A percentile compares a stretch with the other conserved stretches of the same genome.
phyloP scores from a whole-genome alignment of 805 yeast species.

The Nakazawaea molendinolei region DNA sequence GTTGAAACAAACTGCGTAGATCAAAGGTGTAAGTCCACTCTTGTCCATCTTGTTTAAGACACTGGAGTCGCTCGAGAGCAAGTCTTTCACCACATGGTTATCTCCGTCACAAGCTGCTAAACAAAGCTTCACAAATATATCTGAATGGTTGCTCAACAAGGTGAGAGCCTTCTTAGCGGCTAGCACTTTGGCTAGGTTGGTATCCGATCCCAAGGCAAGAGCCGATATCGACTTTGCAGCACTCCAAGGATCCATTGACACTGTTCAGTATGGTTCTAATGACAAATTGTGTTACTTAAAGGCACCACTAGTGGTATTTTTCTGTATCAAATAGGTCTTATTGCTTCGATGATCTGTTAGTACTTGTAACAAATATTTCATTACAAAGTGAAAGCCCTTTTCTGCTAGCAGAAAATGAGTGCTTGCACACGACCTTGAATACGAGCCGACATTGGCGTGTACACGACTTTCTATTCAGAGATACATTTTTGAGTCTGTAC shows the following conservation, averaged over 20 bases:
- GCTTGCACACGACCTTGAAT: too few relatives aligned
- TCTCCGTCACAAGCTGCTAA: conserved; percentile 34
- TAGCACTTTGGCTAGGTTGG: conserved; percentile 24
- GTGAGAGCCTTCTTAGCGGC: conserved; percentile 31
- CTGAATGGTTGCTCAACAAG: conserved; percentile 22
- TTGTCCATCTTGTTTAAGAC: conserved; percentile 24
- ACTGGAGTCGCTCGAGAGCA: conserved; percentile 18
- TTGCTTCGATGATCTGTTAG: too few relatives aligned
- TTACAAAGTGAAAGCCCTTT: too few relatives aligned
- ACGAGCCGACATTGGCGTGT: too few relatives aligned
- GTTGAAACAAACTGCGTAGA: conserved; percentile 51
- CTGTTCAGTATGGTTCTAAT: too few relatives aligned
- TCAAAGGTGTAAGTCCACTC: conserved; percentile 39
- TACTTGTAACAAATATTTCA: too few relatives aligned
- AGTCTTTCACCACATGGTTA: conserved; percentile 20
- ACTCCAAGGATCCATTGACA: conserved; percentile 27
- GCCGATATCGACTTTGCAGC: conserved; percentile 14
- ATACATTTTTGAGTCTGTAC: too few relatives aligned
- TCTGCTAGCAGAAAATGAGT: too few relatives aligned
- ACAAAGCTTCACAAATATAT: conserved; percentile 26
- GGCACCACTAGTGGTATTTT: too few relatives aligned
- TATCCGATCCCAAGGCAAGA: conserved; percentile 18
- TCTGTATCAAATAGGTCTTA: too few relatives aligned
- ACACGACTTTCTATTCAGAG: too few relatives aligned
- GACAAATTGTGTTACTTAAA: too few relatives aligned